A percentile compares a stretch with the other conserved stretches of the same genome.
Conservation (phyloP, 495 filamentous ascomycete species). For the Penicillium silybi region DNA sequence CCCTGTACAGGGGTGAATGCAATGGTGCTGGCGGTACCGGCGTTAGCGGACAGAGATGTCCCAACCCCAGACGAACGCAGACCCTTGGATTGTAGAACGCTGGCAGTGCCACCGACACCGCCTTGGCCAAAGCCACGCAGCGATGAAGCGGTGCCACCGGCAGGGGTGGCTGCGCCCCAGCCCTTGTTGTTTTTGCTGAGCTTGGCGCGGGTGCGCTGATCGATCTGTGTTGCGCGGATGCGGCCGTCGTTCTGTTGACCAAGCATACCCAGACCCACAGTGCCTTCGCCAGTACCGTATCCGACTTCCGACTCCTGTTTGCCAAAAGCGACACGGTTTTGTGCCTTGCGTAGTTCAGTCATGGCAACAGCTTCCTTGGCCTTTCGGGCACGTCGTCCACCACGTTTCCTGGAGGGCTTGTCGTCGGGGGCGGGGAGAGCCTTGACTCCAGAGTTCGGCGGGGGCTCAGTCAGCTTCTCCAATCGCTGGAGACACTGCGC, state of each 20-base stretch:
- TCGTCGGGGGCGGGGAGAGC: conserved; percentile 94
- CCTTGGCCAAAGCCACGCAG: conserved; percentile 72
- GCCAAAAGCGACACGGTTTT: conserved; percentile 94
- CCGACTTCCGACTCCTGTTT: conserved; percentile 95
- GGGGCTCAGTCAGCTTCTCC: conserved; percentile 93
- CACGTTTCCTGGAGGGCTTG: conserved; percentile 89
- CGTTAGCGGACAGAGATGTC: conserved; percentile 49
- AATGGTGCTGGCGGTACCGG: conserved; percentile 81
- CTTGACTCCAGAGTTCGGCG: conserved; percentile 81
- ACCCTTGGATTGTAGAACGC: conserved; percentile 68
- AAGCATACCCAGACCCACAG: conserved; percentile 91
- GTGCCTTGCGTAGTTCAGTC: conserved; percentile 94
- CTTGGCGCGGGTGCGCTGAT: conserved; percentile 87
- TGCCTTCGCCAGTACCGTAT: conserved; percentile 82
- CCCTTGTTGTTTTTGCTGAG: conserved; percentile 94
- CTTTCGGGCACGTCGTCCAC: conserved; percentile 85
- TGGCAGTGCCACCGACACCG: conserved; percentile 51
- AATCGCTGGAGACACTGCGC: conserved; percentile 78
- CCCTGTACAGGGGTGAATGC: conserved; percentile 94
- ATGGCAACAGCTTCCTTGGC: conserved; percentile 96
- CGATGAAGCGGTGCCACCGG: conserved; percentile 63
- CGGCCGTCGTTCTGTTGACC: conserved; percentile 82
- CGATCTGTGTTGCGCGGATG: conserved; percentile 82
- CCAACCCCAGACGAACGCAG: conserved; percentile 74
- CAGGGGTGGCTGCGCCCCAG: conserved; percentile 75